Percentiles rank a stretch among this genome's conserved stretches.
These are phyloP conservation scores for Flaveria linearis DNA, from an alignment of 129 eudicot species.

Conservation along the genomic window DNA sequence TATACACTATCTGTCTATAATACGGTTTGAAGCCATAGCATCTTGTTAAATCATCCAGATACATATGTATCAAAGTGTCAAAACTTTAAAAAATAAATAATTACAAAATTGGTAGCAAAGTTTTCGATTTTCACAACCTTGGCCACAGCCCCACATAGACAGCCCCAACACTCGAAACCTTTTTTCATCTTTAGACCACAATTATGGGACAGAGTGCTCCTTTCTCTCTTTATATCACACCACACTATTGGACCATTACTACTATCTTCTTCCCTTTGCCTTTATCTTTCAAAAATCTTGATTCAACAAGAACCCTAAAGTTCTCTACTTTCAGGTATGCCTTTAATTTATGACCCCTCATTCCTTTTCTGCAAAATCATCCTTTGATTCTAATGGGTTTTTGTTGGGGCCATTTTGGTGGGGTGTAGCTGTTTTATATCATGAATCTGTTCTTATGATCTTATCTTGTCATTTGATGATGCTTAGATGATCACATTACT, in stretches of 20 bases:
- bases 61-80: background rate
- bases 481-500: slow-evolving; percentile 34
- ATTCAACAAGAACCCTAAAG: slow-evolving; percentile 53
- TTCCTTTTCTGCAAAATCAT: slow-evolving; percentile 38
- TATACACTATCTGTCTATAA: background rate
- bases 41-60: no score
- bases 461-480: background rate
- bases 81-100: no score
- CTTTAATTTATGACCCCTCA: slow-evolving; percentile 32
- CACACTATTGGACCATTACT: slow-evolving; percentile 29
- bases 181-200: slow-evolving; percentile 46
- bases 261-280: slow-evolving; percentile 11
- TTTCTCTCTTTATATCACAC: slow-evolving; percentile 34
- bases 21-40: no score
- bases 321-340: slow-evolving; percentile 48
- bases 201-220: slow-evolving; percentile 44
- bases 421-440: slow-evolving; percentile 29
- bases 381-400: slow-evolving; percentile 36
- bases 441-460: background rate
- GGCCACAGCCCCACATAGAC: slow-evolving; percentile 41
- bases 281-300: slow-evolving; percentile 19
- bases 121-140: slow-evolving; percentile 26
- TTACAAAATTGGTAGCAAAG: slow-evolving; percentile 10
- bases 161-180: slow-evolving; percentile 42
- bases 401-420: slow-evolving; percentile 45